Conservation (phyloP, 202 grass and related monocot species). For the Bolboschoenoplectus hybrid region DNA sequence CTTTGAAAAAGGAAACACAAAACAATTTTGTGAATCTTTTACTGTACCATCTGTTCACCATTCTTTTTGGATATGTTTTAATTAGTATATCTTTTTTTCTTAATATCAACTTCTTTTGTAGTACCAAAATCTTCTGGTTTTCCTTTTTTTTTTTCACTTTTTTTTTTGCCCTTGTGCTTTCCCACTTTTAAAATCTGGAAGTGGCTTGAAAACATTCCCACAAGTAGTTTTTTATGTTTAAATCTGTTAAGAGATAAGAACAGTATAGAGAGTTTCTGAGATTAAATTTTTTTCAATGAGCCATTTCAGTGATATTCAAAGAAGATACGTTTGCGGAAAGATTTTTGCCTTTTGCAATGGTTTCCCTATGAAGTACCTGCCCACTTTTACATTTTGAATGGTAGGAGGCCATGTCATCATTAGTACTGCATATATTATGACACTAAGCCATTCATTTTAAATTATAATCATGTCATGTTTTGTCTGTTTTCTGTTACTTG, state of each 20-base stretch:
- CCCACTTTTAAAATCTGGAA: not conserved
- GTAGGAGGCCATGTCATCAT: constrained; percentile 2
- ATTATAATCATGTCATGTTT: not conserved
- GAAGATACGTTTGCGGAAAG: not conserved
- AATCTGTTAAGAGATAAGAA: not conserved
- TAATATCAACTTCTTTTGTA: constrained; percentile 18
- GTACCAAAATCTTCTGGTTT: not conserved
- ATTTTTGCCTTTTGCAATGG: not conserved
- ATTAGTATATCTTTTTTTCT: not conserved
- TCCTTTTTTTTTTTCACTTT: not conserved
- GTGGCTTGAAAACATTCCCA: not conserved
- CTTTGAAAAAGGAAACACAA: not conserved
- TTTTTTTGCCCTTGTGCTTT: not conserved
- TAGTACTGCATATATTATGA: not conserved
- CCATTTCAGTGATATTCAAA: not conserved
- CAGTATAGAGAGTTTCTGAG: not conserved
- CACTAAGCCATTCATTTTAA: not conserved
- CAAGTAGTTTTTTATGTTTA: not conserved
- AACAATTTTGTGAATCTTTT: not conserved
- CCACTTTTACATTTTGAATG: not conserved
- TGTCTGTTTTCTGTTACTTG: not conserved
- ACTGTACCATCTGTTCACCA: not conserved
- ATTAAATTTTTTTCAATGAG: not conserved
- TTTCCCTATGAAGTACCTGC: not conserved
- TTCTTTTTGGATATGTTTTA: constrained; percentile 7